Conservation (phyloP, 148 eudicot genomes). For the Fagopyrum tataricum region DNA sequence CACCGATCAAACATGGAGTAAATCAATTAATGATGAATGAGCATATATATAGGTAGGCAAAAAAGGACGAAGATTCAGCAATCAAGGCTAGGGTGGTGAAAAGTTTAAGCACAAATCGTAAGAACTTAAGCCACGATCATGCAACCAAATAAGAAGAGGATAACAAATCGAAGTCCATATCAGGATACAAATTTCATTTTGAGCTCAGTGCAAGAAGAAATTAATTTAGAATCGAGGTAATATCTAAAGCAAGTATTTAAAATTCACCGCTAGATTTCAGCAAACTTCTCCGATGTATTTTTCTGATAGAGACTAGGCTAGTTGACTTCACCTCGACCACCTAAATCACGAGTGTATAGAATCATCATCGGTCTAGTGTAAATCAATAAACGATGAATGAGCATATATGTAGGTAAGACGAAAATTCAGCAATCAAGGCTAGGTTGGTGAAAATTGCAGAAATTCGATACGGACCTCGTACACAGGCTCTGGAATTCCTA, state of each 20-base stretch:
- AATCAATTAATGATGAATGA: too few relatives aligned
- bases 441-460: background rate
- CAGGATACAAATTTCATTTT: background rate
- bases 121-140: background rate
- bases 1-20: background rate
- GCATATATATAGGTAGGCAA: too few relatives aligned
- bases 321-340: slow-evolving; percentile 78
- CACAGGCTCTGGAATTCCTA: slow-evolving; percentile 84
- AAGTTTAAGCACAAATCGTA: background rate
- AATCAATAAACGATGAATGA: background rate
- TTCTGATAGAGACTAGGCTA: slow-evolving; percentile 66
- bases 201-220: background rate
- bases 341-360: slow-evolving; percentile 24
- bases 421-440: background rate
- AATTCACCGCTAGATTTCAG: slow-evolving; percentile 85
- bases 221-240: background rate
- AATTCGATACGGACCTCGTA: slow-evolving; percentile 51
- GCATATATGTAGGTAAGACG: background rate
- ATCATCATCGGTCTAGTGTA: too few relatives aligned
- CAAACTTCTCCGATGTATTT: slow-evolving; percentile 64
- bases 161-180: background rate
- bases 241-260: background rate
- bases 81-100: too few relatives aligned
- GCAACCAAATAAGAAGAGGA: background rate
- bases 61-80: too few relatives aligned